Evolutionary conservation across 441 rosid species (phyloP).

Genomic region (Populus hybrid): DNA sequence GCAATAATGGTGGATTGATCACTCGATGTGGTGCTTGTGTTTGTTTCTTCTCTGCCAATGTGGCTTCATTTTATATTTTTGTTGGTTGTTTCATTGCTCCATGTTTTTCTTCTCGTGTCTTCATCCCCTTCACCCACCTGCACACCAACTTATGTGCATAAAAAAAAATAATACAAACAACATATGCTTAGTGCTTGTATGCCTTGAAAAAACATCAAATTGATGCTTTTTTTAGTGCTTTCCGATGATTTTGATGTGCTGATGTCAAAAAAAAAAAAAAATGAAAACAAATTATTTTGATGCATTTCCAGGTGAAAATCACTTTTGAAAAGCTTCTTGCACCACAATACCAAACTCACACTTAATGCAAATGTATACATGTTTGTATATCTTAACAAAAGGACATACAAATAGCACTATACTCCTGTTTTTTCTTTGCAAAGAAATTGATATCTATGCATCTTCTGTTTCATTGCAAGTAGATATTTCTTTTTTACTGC

Average conservation of each 20-base stretch:
- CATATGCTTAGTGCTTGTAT: not conserved
- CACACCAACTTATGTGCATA: too few species aligned
- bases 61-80: not conserved
- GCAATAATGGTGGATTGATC: not conserved
- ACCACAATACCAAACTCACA: too few species aligned
- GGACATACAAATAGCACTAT: not conserved
- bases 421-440: not conserved
- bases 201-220: too few species aligned
- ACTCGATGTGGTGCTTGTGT: not conserved
- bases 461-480: not conserved
- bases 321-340: too few species aligned
- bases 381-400: not conserved
- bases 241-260: too few species aligned
- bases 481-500: not conserved
- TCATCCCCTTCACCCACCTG: too few species aligned
- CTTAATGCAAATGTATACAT: not conserved
- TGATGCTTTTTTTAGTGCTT: too few species aligned
- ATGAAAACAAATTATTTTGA: too few species aligned
- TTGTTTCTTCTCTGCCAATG: not conserved
- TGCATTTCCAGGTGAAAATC: too few species aligned
- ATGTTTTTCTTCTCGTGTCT: not conserved
- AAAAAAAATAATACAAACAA: not conserved
- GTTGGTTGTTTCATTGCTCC: not conserved
- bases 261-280: too few species aligned
- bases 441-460: not conserved